phyloP scores from a whole-genome alignment of 345 rosid species.

The Syzygium aromaticum region DNA sequence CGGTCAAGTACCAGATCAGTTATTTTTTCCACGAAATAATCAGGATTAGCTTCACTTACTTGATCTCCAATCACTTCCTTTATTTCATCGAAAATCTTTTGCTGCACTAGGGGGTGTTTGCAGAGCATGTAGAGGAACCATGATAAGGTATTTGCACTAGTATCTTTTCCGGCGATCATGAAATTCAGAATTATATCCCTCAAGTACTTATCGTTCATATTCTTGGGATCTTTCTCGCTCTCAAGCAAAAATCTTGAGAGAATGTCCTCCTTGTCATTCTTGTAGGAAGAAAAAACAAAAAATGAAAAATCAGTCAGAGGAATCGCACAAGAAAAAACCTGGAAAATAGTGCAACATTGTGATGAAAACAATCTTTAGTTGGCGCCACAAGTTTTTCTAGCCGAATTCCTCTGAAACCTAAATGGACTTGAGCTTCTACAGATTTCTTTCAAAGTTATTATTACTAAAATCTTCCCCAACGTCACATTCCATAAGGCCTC shows the following conservation, averaged over 20 bases:
- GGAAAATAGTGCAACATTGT: not conserved
- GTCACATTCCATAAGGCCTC: not conserved
- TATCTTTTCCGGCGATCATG: constrained; percentile 71
- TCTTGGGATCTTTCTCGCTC: constrained; percentile 48
- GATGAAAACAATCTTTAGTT: not conserved
- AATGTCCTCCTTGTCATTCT: constrained; percentile 60
- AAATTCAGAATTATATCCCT: constrained; percentile 63
- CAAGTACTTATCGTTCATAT: constrained; percentile 49
- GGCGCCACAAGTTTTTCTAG: not conserved
- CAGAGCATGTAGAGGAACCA: constrained; percentile 81
- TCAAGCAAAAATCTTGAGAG: constrained; percentile 52
- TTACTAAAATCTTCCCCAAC: not conserved
- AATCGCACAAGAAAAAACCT: not conserved
- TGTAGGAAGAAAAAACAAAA: not conserved
- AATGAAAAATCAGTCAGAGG: not conserved
- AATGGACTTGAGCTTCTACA: not conserved
- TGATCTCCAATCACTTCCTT: constrained; percentile 19
- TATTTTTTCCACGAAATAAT: constrained; percentile 30
- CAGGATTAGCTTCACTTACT: constrained; percentile 6
- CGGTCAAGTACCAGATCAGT: constrained; percentile 38
- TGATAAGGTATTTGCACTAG: constrained; percentile 43
- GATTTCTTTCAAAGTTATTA: not conserved
- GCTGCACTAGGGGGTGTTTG: constrained; percentile 60
- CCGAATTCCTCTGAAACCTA: not conserved
- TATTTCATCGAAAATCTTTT: constrained; percentile 53